A percentile compares a stretch with the other conserved stretches of the same genome.
phyloP scores from a whole-genome alignment of 192 early-diverging fungal genomes.

The Rhizophagus sp. region DNA sequence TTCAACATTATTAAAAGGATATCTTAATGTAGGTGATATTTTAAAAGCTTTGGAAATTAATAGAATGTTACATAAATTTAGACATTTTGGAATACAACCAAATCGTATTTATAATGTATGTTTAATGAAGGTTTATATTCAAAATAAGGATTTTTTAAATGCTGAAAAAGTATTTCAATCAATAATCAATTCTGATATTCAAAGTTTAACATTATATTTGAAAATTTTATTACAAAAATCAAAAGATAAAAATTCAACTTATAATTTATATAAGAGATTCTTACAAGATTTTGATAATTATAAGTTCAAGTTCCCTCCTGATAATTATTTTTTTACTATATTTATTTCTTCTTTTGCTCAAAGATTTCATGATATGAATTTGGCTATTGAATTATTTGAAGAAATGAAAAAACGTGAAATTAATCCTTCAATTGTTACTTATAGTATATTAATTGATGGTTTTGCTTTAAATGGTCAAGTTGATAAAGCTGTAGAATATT shows the following conservation, averaged over 20 bases:
- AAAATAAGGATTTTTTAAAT: neutral
- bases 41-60: neutral
- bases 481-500: slow-evolving; percentile 26
- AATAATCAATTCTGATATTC: neutral
- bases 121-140: neutral
- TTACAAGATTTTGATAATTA: slow-evolving; percentile 3
- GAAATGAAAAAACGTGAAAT: slow-evolving; percentile 37
- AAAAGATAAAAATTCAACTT: neutral
- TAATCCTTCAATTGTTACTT: slow-evolving; percentile 37
- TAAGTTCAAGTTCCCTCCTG: neutral
- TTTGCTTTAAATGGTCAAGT: slow-evolving; percentile 38
- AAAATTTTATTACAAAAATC: neutral
- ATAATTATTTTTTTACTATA: slow-evolving; percentile 30
- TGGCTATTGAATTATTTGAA: slow-evolving; percentile 35
- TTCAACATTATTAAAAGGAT: slow-evolving; percentile 41
- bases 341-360: slow-evolving; percentile 43
- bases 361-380: slow-evolving; percentile 29
- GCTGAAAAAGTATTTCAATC: neutral
- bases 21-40: neutral
- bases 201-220: neutral
- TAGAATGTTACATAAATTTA: neutral
- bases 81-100: neutral
- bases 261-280: neutral
- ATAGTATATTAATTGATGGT: slow-evolving; percentile 42
- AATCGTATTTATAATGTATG: neutral